Conservation (phyloP, 106 monocot genomes). For the Apostasia shenzhenica region DNA sequence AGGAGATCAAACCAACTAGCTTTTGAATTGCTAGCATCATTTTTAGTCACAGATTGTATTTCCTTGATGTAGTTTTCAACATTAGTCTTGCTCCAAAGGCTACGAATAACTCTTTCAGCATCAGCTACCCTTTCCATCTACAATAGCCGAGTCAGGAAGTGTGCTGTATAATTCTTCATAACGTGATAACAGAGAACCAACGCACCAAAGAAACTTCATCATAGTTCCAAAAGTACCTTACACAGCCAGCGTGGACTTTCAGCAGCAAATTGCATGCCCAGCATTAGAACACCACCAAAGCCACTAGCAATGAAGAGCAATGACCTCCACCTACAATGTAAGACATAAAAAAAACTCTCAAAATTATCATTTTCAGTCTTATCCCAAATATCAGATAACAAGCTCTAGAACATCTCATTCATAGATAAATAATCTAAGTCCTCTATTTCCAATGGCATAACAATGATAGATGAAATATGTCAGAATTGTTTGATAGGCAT, state of each 20-base stretch:
- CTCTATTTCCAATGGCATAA: too few relatives aligned
- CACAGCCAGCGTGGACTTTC: slow-evolving; percentile 94
- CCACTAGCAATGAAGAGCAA: slow-evolving; percentile 62
- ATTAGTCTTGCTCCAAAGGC: slow-evolving; percentile 52
- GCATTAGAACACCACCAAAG: slow-evolving; percentile 55
- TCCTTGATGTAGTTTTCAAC: slow-evolving; percentile 66
- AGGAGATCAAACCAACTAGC: slow-evolving; percentile 62
- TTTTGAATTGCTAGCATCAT: slow-evolving; percentile 16
- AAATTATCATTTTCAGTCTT: too few relatives aligned
- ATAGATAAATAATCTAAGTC: too few relatives aligned
- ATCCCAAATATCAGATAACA: too few relatives aligned
- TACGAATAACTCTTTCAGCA: slow-evolving; percentile 45
- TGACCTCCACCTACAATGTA: slow-evolving; percentile 67
- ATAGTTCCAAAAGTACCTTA: slow-evolving; percentile 38
- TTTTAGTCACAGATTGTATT: slow-evolving; percentile 52
- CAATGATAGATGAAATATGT: too few relatives aligned
- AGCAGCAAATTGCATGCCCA: slow-evolving; percentile 88
- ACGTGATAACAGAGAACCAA: background rate
- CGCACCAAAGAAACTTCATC: background rate
- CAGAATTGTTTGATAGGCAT: too few relatives aligned
- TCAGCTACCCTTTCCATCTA: slow-evolving; percentile 70
- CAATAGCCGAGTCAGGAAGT: background rate
- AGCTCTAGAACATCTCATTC: too few relatives aligned
- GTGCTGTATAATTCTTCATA: too few relatives aligned
- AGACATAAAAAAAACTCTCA: background rate